A percentile compares a stretch with the other conserved stretches of the same genome.
Evolutionary conservation across 179 eudicot species (phyloP).

Genomic region (Silene vulgaris): DNA sequence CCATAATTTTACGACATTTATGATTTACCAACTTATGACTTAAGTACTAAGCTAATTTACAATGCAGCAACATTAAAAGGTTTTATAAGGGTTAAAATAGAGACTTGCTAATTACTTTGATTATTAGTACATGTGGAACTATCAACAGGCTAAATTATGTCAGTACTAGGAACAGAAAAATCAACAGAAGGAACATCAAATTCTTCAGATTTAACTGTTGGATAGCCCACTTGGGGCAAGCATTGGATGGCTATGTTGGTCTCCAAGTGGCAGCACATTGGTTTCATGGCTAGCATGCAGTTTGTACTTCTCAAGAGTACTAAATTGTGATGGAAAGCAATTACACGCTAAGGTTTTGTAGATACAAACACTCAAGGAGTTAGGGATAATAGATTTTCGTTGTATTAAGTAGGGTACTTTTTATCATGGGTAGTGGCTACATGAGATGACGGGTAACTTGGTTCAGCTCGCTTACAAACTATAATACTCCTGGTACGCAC

Average conservation of each 20-base stretch:
- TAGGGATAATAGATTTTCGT: neutral
- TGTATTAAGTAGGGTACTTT: neutral
- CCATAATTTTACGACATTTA: neutral
- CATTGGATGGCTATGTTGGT: neutral
- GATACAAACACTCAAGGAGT: neutral
- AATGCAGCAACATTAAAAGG: neutral
- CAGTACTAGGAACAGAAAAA: neutral
- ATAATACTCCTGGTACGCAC: too few relatives aligned
- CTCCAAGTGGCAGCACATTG: conserved; percentile 7
- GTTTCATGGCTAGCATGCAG: neutral
- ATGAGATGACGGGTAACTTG: neutral
- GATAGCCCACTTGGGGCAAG: neutral
- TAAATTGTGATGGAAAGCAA: neutral
- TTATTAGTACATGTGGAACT: neutral
- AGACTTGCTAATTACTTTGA: neutral
- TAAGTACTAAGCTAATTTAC: conserved; percentile 3
- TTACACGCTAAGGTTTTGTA: neutral
- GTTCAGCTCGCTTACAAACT: too few relatives aligned
- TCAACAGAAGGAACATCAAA: neutral
- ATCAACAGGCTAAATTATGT: neutral
- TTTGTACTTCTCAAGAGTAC: neutral
- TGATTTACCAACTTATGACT: neutral
- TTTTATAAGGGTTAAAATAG: neutral
- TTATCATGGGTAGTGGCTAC: too few relatives aligned
- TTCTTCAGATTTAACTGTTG: neutral